These are phyloP conservation scores for Brasenia schreberi DNA, from an alignment of 164 flowering plant species.

Conservation along the genomic window DNA sequence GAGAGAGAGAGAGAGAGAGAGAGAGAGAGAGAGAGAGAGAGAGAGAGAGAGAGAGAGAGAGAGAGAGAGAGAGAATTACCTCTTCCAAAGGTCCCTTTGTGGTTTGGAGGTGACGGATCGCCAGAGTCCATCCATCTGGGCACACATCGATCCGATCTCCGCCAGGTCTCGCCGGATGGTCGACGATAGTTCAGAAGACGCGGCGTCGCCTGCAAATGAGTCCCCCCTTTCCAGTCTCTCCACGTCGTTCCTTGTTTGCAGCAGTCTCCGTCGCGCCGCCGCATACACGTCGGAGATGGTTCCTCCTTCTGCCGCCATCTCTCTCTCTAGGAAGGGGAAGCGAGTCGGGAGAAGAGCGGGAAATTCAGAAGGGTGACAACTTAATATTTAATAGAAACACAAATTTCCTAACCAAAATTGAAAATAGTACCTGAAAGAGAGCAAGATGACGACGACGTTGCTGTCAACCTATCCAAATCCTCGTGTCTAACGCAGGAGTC, in stretches of 20 bases:
- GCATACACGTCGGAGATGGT: slow-evolving; percentile 70
- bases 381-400: no score
- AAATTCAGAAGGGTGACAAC: no score
- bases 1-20: no score
- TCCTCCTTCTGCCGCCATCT: slow-evolving; percentile 34
- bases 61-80: slow-evolving; percentile 19
- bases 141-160: slow-evolving; percentile 73
- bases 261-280: slow-evolving; percentile 35
- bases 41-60: no score
- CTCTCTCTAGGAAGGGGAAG: no score
- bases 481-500: no score
- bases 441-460: no score
- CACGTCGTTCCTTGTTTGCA: slow-evolving; percentile 48
- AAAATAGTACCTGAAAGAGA: no score
- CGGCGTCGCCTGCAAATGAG: slow-evolving; percentile 18
- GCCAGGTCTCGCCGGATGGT: slow-evolving; percentile 45
- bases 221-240: slow-evolving; percentile 76
- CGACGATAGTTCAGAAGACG: slow-evolving; percentile 50
- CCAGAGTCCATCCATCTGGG: slow-evolving; percentile 83
- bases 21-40: no score
- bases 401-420: no score
- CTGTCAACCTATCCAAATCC: no score
- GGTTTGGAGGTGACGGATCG: slow-evolving; percentile 66
- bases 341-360: no score
- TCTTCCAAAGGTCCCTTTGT: slow-evolving; percentile 94